phyloP scores from a whole-genome alignment of 345 rosid species.

The Cardamine occulta region DNA sequence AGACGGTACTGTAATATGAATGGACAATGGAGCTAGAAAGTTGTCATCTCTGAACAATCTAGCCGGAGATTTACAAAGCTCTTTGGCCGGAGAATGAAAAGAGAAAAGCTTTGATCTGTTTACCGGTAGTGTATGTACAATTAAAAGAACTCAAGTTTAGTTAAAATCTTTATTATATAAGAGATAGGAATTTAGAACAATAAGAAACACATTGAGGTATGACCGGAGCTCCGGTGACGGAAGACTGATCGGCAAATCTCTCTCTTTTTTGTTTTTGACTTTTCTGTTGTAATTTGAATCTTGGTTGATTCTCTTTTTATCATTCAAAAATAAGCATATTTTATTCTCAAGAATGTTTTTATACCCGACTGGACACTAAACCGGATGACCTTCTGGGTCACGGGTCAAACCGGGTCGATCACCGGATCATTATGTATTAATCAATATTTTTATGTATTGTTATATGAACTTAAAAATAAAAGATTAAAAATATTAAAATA shows the following conservation, averaged over 20 bases:
- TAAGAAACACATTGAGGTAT: slow-evolving; percentile 5
- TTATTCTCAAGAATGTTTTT: too few species aligned
- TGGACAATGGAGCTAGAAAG: slow-evolving; percentile 10
- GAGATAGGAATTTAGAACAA: slow-evolving; percentile 15
- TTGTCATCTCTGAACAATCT: too few species aligned
- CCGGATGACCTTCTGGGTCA: too few species aligned
- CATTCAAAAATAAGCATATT: neutral
- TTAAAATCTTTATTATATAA: neutral
- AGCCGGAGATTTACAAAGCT: neutral
- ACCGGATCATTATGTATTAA: too few species aligned
- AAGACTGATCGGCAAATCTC: neutral
- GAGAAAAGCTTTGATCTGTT: slow-evolving; percentile 10
- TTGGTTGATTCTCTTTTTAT: neutral
- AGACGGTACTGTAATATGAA: slow-evolving; percentile 71
- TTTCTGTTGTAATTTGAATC: slow-evolving; percentile 1
- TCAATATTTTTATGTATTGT: too few species aligned
- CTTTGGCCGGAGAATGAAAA: neutral
- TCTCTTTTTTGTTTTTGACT: neutral
- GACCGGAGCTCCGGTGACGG: slow-evolving; percentile 8
- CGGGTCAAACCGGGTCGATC: too few species aligned
- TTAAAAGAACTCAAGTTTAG: slow-evolving; percentile 15
- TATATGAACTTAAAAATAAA: too few species aligned
- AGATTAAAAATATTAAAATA: too few species aligned
- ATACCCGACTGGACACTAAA: too few species aligned
- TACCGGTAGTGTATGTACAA: slow-evolving; percentile 14